phyloP scores from a whole-genome alignment of 805 yeast genomes.

The Candida montana region DNA sequence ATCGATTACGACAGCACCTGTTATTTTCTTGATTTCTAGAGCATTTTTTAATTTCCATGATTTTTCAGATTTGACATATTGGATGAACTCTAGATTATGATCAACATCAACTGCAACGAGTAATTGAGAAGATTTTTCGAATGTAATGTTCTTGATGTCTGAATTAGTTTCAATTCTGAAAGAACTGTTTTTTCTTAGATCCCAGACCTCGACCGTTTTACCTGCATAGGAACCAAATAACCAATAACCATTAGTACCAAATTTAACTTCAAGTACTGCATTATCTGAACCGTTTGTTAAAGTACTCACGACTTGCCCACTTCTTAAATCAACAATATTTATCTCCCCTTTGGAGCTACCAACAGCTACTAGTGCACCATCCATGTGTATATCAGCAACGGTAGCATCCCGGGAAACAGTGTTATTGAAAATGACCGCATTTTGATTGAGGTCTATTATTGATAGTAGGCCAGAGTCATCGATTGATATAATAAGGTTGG shows the following conservation, averaged over 20 bases:
- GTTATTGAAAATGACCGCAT: conserved; percentile 6
- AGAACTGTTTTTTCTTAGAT: conserved; percentile 38
- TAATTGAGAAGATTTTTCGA: conserved; percentile 23
- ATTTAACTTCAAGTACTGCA: conserved; percentile 33
- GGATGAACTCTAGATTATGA: conserved; percentile 13
- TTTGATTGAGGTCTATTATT: conserved; percentile 8
- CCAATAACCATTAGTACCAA: conserved; percentile 66
- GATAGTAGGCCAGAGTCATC: conserved; percentile 24
- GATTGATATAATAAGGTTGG: conserved; percentile 27
- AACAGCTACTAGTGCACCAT: conserved; percentile 40
- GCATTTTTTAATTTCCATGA: conserved; percentile 14
- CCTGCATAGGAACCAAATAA: conserved; percentile 31
- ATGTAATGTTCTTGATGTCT: conserved; percentile 8
- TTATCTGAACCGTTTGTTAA: conserved; percentile 9
- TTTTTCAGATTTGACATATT: conserved; percentile 19
- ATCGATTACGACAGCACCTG: conserved; percentile 12
- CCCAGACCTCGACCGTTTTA: conserved; percentile 37
- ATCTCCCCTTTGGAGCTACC: conserved; percentile 29
- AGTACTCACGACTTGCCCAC: conserved; percentile 28
- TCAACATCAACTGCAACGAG: conserved; percentile 8
- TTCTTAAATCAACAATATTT: conserved; percentile 29
- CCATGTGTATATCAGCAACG: conserved; percentile 33
- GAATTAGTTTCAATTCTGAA: conserved; percentile 5
- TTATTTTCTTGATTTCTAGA: conserved; percentile 9
- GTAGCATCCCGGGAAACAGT: conserved; percentile 4